Evolutionary conservation across 164 flowering plant species (phyloP).

Genomic region (Litsea cubeba): DNA sequence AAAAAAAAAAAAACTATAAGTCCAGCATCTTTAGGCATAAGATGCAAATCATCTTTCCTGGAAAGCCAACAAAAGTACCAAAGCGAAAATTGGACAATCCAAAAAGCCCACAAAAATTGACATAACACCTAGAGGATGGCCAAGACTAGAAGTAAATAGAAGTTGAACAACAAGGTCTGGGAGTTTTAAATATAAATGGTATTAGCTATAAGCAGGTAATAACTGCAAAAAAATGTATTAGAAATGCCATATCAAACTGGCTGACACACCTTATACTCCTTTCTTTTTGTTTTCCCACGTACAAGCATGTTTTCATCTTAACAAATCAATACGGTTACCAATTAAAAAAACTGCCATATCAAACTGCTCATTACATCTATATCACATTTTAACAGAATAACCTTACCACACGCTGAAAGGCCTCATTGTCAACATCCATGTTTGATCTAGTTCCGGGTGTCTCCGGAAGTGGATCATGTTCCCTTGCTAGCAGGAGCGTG

Average conservation of each 20-base stretch:
- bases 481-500: slow-evolving; percentile 51
- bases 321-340: no score
- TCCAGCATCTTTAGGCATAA: neutral
- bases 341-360: no score
- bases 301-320: no score
- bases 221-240: no score
- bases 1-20: neutral
- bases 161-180: neutral
- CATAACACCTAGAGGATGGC: neutral
- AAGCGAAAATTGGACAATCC: neutral
- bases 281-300: no score
- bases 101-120: neutral
- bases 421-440: slow-evolving; percentile 86
- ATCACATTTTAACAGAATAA: neutral
- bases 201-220: no score
- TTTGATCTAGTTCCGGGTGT: slow-evolving; percentile 41
- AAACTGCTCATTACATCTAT: no score
- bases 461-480: slow-evolving; percentile 36
- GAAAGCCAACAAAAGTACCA: neutral
- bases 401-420: slow-evolving; percentile 61
- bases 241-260: no score
- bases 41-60: neutral
- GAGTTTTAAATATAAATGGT: no score
- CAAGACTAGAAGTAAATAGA: neutral
- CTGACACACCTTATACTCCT: no score